A percentile compares a stretch with the other conserved stretches of the same genome.
These are phyloP conservation scores for Thermomucor indicae-seudaticae DNA, from an alignment of 371 early-diverging fungal genomes.

Conservation along the genomic window DNA sequence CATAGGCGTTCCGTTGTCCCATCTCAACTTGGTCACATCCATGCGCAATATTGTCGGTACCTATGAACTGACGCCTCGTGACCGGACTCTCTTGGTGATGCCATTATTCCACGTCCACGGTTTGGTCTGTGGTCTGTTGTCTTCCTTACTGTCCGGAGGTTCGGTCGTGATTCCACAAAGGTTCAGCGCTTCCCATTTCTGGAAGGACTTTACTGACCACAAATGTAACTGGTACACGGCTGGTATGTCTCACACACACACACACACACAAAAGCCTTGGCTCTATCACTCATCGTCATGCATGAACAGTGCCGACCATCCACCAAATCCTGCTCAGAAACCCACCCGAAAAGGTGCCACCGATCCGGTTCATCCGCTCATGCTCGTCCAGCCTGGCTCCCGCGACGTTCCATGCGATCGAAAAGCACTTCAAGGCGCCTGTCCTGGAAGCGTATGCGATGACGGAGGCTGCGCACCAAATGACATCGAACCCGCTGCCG, in stretches of 20 bases:
- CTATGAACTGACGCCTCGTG: constrained; percentile 58
- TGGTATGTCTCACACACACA: constrained; percentile 16
- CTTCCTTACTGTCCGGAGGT: constrained; percentile 76
- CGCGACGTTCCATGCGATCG: constrained; percentile 65
- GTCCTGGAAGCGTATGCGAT: constrained; percentile 90
- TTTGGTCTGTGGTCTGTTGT: constrained; percentile 72
- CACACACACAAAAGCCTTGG: no score
- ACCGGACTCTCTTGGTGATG: constrained; percentile 79
- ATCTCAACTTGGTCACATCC: constrained; percentile 68
- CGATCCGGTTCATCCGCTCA: constrained; percentile 80
- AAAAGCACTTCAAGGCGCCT: constrained; percentile 69
- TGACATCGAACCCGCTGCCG: constrained; percentile 84
- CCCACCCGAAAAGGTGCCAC: constrained; percentile 43
- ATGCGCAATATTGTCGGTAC: constrained; percentile 72
- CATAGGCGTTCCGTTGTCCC: constrained; percentile 80
- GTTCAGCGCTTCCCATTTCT: constrained; percentile 79
- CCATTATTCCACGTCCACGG: constrained; percentile 94
- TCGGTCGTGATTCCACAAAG: constrained; percentile 74
- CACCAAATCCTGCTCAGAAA: constrained; percentile 77
- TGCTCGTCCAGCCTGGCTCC: constrained; percentile 84
- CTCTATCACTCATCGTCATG: neutral
- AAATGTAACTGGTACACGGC: constrained; percentile 77
- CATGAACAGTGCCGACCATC: constrained; percentile 72
- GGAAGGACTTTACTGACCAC: constrained; percentile 64
- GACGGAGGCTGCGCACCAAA: constrained; percentile 91